A percentile compares a stretch with the other conserved stretches of the same genome.
phyloP scores from a whole-genome alignment of 352 stramenopile species.

The Pythium sukuiense region DNA sequence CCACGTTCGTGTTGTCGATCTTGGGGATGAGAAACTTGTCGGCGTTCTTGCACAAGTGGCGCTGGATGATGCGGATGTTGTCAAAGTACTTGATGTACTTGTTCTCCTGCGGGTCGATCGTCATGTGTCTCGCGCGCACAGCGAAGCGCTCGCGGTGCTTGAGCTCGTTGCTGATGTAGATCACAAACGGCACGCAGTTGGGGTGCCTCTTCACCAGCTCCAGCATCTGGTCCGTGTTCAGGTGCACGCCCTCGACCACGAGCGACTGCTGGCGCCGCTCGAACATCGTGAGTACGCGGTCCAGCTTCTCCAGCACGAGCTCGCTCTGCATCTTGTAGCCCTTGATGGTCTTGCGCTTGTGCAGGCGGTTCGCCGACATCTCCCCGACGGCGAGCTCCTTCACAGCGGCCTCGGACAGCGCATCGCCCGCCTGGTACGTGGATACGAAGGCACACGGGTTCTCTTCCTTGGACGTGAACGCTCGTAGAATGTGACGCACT shows the following conservation, averaged over 20 bases:
- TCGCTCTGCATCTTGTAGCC: slow-evolving; percentile 85
- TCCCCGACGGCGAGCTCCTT: slow-evolving; percentile 40
- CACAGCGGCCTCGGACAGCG: slow-evolving; percentile 50
- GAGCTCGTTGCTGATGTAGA: slow-evolving; percentile 89
- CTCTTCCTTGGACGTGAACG: slow-evolving; percentile 80
- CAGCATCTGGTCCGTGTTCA: slow-evolving; percentile 83
- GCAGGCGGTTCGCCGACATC: slow-evolving; percentile 71
- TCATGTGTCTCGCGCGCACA: slow-evolving; percentile 86
- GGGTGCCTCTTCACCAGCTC: slow-evolving; percentile 78
- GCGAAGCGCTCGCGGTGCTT: slow-evolving; percentile 87
- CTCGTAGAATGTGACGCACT: slow-evolving; percentile 77
- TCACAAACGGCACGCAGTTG: slow-evolving; percentile 85
- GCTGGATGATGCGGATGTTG: slow-evolving; percentile 90
- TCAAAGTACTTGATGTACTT: slow-evolving; percentile 92
- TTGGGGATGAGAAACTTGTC: slow-evolving; percentile 87
- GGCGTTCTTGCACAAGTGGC: slow-evolving; percentile 81
- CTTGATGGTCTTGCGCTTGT: slow-evolving; percentile 81
- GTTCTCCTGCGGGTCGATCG: slow-evolving; percentile 86
- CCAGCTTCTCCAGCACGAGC: slow-evolving; percentile 81
- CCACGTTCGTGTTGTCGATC: slow-evolving; percentile 89
- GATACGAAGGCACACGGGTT: slow-evolving; percentile 84
- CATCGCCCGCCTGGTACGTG: slow-evolving; percentile 87
- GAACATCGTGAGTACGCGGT: slow-evolving; percentile 85
- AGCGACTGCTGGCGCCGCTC: slow-evolving; percentile 78
- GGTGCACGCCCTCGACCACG: slow-evolving; percentile 84